Conservation (phyloP, 164 flowering plant genomes). For the Platanus orientalis region DNA sequence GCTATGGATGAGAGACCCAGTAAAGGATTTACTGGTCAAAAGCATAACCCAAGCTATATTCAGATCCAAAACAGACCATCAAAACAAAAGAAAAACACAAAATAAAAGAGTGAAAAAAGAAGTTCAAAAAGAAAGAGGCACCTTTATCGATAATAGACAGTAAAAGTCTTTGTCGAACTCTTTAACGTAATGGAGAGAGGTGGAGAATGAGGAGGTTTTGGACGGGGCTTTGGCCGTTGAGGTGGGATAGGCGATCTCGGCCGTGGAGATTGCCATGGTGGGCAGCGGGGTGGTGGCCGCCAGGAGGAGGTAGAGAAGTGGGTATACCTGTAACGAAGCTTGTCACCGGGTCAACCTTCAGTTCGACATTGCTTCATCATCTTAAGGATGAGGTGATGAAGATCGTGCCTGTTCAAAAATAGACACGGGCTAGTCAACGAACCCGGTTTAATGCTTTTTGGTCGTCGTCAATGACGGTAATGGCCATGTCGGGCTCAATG, state of each 20-base stretch:
- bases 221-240: conserved; percentile 42
- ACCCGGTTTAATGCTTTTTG: conserved; percentile 83
- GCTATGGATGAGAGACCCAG: too few species aligned
- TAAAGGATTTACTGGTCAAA: too few species aligned
- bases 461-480: conserved; percentile 73
- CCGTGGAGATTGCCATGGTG: conserved; percentile 45
- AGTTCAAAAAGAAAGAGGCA: too few species aligned
- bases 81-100: too few species aligned
- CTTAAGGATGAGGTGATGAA: conserved; percentile 88
- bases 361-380: conserved; percentile 38
- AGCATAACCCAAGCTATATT: too few species aligned
- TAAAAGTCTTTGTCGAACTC: too few species aligned
- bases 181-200: too few species aligned
- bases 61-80: too few species aligned
- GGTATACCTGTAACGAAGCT: conserved; percentile 83
- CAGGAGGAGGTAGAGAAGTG: conserved; percentile 60
- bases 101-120: too few species aligned
- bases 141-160: too few species aligned
- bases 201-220: conserved; percentile 48
- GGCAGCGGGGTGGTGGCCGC: conserved; percentile 43
- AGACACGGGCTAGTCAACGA: conserved; percentile 83
- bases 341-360: conserved; percentile 74
- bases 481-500: conserved; percentile 82
- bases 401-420: conserved; percentile 87
- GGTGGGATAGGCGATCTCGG: conserved; percentile 37